Base-by-base conservation (phyloP, 2,329 filamentous ascomycete species). In the Alternaria longipes region DNA sequence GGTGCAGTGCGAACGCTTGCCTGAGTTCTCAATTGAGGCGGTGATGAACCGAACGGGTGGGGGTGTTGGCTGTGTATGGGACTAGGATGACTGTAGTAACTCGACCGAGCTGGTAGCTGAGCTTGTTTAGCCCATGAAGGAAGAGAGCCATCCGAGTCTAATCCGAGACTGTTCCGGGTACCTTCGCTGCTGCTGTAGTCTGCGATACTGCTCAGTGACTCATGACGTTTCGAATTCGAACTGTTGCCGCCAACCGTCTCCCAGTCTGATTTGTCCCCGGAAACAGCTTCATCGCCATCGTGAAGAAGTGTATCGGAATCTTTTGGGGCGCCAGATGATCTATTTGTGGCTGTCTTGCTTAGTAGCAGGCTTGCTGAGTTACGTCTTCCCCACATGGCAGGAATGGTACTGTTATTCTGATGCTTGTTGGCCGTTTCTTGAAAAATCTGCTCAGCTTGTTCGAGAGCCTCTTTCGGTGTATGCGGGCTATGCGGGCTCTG, bases 361-460 rank as follows among this genome's bases (percentile, higher is more conserved):
- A 69, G 59, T n/a, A 71, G 60, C n/a, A 73, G 52, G 38, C 71
- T 72, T 8, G 68, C 70, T 20, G 74, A 76, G 22, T 60, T 65
- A 42, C 72, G 63, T 42, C 68, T 67, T n/a, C 66, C 52, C 76
- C 76, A 79, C 57, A 78, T 76, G 6, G 69, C 69, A 46, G 76
- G 76, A 41, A 78, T 77, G 4, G 54, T 59, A 40, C 56, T 45
- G 6, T 68, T 46, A 12, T 36, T 49, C 8, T 36, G 41, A 2
- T 58, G 46, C 34, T 65, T 47, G n/a, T 57, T 51, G 8, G 24
- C 34, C 18, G 62, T 65, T 16, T 65, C 54, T 26, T 67, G 62
- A 30, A 77, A 78, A 3, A 78, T 74, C 9, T 70, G 52, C 28
- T 76, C 74, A 12, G 74, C 75, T 22, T 75, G 59, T 24, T 74